Conservation (phyloP, 2,329 filamentous ascomycete species). For the Pseudogymnoascus sp. region DNA sequence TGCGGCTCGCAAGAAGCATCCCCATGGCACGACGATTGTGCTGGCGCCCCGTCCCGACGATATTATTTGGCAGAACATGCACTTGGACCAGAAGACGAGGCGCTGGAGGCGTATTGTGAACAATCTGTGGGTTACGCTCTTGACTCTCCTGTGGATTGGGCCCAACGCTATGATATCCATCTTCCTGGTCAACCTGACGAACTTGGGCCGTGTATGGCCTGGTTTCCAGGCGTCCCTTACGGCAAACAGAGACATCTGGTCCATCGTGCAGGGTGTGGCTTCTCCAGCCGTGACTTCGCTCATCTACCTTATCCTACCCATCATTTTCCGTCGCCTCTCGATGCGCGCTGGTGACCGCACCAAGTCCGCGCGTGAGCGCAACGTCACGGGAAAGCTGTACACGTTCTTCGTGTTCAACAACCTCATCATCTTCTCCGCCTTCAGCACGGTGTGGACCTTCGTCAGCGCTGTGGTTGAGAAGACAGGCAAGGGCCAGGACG, state of each 20-base stretch:
- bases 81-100: constrained; percentile 58
- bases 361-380: constrained; percentile 84
- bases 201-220: constrained; percentile 72
- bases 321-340: constrained; percentile 81
- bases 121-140: constrained; percentile 69
- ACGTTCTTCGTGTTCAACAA: constrained; percentile 98
- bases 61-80: constrained; percentile 92
- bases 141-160: constrained; percentile 80
- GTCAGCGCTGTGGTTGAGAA: constrained; percentile 55
- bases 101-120: constrained; percentile 69
- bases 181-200: constrained; percentile 78
- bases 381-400: constrained; percentile 85
- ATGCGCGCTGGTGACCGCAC: constrained; percentile 79
- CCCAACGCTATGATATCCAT: constrained; percentile 93
- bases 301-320: constrained; percentile 79
- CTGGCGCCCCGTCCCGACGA: constrained; percentile 83
- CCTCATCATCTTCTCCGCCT: constrained; percentile 84
- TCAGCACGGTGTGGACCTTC: constrained; percentile 73
- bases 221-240: constrained; percentile 61
- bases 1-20: constrained; percentile 69
- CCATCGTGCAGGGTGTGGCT: constrained; percentile 82
- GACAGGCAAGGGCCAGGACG: constrained; percentile 47
- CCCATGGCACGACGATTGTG: constrained; percentile 65
- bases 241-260: constrained; percentile 62
- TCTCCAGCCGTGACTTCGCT: constrained; percentile 82